Evolutionary conservation across 2,329 filamentous ascomycete species (phyloP).

Genomic region (Diaporthe eres): DNA sequence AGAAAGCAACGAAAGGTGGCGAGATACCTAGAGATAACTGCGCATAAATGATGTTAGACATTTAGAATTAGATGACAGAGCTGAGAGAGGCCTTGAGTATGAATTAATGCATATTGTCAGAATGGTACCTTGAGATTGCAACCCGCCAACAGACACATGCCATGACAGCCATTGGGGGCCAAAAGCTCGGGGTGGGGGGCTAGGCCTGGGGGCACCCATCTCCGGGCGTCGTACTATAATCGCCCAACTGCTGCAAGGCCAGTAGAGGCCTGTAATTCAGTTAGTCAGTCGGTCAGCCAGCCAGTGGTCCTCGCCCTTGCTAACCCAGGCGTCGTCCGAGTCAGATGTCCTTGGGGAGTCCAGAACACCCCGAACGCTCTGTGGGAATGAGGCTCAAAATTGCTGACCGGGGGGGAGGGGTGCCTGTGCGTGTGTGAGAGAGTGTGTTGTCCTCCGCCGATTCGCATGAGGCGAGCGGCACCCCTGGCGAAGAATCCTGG

Average conservation of each 20-base stretch:
- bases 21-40: neutral
- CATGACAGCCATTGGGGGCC: conserved; percentile 33
- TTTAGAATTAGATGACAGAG: conserved; percentile 2
- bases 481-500: conserved; percentile 36
- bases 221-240: conserved; percentile 8
- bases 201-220: neutral
- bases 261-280: neutral
- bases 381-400: conserved; percentile 43
- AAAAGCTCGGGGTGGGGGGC: neutral
- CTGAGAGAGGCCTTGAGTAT: neutral
- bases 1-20: neutral
- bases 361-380: conserved; percentile 38
- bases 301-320: neutral
- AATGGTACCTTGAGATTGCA: neutral
- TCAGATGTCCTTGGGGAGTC: conserved; percentile 23
- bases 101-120: neutral
- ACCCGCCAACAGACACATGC: neutral
- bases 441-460: conserved; percentile 2
- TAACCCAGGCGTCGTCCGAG: neutral
- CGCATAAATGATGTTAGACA: conserved; percentile 10
- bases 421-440: neutral
- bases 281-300: neutral
- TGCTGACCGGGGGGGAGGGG: conserved; percentile 22
- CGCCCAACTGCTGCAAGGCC: neutral
- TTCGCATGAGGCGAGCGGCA: conserved; percentile 18